These are phyloP conservation scores for Coemansia sp. DNA, from an alignment of 192 early-diverging fungal genomes.

Conservation along the genomic window DNA sequence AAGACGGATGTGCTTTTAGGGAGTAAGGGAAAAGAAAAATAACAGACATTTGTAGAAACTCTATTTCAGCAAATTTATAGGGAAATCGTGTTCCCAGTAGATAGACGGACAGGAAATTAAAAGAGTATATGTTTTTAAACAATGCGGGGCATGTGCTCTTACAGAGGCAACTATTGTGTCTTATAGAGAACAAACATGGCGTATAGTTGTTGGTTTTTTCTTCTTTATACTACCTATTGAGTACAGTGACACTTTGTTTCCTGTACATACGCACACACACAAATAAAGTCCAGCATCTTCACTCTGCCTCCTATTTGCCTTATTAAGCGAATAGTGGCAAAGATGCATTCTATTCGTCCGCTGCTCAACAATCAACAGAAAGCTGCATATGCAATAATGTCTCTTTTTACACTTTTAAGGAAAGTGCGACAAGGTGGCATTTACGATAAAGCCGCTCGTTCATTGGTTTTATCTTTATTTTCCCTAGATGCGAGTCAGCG, in stretches of 20 bases:
- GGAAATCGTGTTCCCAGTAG: background rate
- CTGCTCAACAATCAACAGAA: background rate
- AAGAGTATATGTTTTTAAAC: background rate
- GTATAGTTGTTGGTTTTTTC: background rate
- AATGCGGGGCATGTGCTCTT: background rate
- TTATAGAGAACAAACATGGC: background rate
- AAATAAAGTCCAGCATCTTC: background rate
- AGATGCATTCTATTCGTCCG: background rate
- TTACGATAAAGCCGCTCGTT: background rate
- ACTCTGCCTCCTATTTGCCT: background rate
- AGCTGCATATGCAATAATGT: background rate
- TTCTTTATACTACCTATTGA: background rate
- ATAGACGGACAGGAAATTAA: background rate
- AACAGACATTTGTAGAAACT: background rate
- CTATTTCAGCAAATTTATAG: background rate
- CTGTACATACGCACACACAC: background rate
- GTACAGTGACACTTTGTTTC: background rate
- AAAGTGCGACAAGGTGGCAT: background rate
- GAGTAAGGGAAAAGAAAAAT: background rate
- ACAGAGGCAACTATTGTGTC: background rate
- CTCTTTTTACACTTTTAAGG: background rate
- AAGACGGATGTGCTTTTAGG: no score
- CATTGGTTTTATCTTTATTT: background rate
- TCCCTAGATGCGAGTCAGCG: background rate
- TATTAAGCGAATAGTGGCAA: background rate